Conservation (phyloP, 768 basidiomycete genomes). For the Cystofilobasidium macerans region DNA sequence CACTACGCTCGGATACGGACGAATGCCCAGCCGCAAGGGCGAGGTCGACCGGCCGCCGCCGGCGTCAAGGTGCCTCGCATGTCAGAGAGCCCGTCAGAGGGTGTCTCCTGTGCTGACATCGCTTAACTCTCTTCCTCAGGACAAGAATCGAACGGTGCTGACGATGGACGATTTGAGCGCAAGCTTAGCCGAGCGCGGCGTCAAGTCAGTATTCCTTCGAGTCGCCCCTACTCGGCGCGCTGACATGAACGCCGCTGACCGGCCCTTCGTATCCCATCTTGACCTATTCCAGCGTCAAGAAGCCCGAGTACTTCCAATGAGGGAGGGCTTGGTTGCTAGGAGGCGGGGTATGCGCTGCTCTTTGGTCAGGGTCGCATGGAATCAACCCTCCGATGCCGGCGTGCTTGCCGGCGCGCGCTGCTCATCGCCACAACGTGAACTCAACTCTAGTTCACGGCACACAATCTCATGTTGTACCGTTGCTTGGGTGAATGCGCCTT, state of each 20-base stretch:
- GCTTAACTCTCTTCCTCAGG: slow-evolving; percentile 28
- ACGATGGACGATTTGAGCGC: slow-evolving; percentile 95
- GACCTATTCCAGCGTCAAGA: slow-evolving; percentile 46
- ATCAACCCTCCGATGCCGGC: no score
- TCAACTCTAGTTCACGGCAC: no score
- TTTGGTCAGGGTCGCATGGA: no score
- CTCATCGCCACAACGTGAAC: no score
- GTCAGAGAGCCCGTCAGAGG: no score
- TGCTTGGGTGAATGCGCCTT: background rate
- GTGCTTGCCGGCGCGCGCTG: no score
- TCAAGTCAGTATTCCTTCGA: slow-evolving; percentile 43
- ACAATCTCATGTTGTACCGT: background rate
- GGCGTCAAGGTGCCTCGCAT: slow-evolving; percentile 25
- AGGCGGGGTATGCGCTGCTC: no score
- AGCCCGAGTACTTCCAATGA: slow-evolving; percentile 66
- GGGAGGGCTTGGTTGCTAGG: background rate
- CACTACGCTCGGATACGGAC: slow-evolving; percentile 94
- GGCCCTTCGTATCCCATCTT: no score
- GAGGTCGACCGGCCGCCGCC: slow-evolving; percentile 28
- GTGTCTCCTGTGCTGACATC: background rate
- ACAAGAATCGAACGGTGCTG: slow-evolving; percentile 73
- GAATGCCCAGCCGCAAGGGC: slow-evolving; percentile 58
- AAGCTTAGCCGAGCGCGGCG: slow-evolving; percentile 89
- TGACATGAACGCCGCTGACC: background rate
- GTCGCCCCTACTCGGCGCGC: background rate